Conservation (phyloP, 768 basidiomycete genomes). For the Filobasidium wieringae region DNA sequence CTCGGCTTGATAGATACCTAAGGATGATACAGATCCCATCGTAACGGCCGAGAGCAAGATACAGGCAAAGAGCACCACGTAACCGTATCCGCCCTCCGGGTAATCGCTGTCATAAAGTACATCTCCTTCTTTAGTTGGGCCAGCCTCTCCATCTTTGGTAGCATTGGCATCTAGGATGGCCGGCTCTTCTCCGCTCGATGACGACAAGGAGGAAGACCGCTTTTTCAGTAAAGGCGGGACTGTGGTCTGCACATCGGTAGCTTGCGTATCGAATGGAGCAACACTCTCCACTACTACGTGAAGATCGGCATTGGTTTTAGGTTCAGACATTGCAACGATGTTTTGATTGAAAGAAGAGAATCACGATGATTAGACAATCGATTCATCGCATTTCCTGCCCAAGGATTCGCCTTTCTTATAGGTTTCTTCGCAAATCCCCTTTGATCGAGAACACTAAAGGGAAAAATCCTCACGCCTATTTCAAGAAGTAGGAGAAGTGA, state of each 20-base stretch:
- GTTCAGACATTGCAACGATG: neutral
- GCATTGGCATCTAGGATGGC: constrained; percentile 1
- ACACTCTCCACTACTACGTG: neutral
- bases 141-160: no score
- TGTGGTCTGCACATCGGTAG: neutral
- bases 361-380: no score
- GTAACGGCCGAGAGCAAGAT: neutral
- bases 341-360: neutral
- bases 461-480: no score
- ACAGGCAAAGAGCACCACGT: neutral
- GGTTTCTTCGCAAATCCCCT: no score
- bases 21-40: neutral
- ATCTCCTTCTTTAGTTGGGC: no score
- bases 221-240: neutral
- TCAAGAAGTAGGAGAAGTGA: no score
- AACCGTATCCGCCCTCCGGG: neutral
- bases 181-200: neutral
- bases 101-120: no score
- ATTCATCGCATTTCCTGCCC: no score
- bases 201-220: no score
- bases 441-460: no score
- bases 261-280: neutral
- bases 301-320: neutral
- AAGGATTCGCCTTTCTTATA: no score
- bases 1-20: neutral